Base-by-base conservation (phyloP, 2,329 filamentous ascomycete genomes). In the Fusarium udum region DNA sequence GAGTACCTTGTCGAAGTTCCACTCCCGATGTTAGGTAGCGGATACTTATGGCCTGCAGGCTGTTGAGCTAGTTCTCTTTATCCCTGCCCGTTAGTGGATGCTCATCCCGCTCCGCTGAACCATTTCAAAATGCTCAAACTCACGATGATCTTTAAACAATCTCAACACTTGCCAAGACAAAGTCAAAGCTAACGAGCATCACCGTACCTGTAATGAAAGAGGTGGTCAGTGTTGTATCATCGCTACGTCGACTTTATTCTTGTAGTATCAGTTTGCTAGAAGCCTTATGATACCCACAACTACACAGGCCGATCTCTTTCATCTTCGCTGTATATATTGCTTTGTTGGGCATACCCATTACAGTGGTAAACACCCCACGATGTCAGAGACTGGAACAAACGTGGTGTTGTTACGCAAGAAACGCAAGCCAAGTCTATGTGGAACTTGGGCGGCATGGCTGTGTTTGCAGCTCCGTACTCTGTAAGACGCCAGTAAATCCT, bases 141-240 rank as follows among this genome's bases (percentile, higher is more conserved):
- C 67, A 68, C 69, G 67, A 76, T 75, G 75, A 77, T 77, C 75
- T 76, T 72, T 66, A 65, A 69, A 64, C 61, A 73, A 58, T 57
- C 49, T 62, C 49, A 63, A 58, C 57, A 72, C 51, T 61, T 67
- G 75, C 74, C 74, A 77, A 75, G 75, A 71, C 67, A 22, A 52
- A 52, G 36, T 46, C 53, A 66, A 65, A 68, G 43, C 32, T 60
- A 49, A 45, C 43, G 49, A 51, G 56, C 53, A 52, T 26, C 45
- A 56, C 46, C 46, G 57, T 75, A 56, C 69, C 70, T 61, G 57
- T 57, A 52, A 73, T 55, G 43, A 22, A 36, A 58, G 51, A 53
- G 64, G 45, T 31, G 32, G 52, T 53, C 37, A 40, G 37, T 58
- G 61, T 53, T 56, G 26, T 56, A 39, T 52, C 39, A 46, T 70